A percentile compares a stretch with the other conserved stretches of the same genome.
phyloP scores from a whole-genome alignment of 192 early-diverging fungal genomes.

The Podila horticola region DNA sequence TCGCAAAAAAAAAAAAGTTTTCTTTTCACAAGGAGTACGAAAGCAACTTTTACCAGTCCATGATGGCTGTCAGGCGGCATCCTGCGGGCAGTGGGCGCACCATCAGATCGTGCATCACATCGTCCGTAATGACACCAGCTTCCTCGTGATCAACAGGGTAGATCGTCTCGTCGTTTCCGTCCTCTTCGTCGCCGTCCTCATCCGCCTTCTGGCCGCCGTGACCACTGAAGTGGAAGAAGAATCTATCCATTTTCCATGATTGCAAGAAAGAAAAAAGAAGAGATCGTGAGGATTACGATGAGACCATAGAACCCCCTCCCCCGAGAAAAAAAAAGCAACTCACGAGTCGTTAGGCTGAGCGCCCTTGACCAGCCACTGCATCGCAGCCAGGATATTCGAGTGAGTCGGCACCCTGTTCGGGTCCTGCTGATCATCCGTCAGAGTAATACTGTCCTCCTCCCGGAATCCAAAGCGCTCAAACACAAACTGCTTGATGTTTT shows the following conservation, averaged over 20 bases:
- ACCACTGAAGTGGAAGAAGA: slow-evolving; percentile 86
- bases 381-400: slow-evolving; percentile 77
- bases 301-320: neutral
- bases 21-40: too few species aligned
- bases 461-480: slow-evolving; percentile 70
- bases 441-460: slow-evolving; percentile 76
- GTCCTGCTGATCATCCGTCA: slow-evolving; percentile 80
- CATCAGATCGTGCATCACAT: slow-evolving; percentile 79
- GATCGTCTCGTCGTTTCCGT: slow-evolving; percentile 84
- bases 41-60: slow-evolving; percentile 64
- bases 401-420: slow-evolving; percentile 72
- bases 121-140: slow-evolving; percentile 77
- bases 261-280: neutral
- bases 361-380: slow-evolving; percentile 81
- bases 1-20: too few species aligned
- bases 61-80: slow-evolving; percentile 82
- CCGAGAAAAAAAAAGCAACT: slow-evolving; percentile 1
- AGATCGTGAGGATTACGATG: neutral
- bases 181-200: slow-evolving; percentile 79
- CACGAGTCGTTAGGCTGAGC: slow-evolving; percentile 80
- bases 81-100: slow-evolving; percentile 72
- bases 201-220: slow-evolving; percentile 74
- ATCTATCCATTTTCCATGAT: slow-evolving; percentile 34
- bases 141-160: slow-evolving; percentile 66
- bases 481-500: slow-evolving; percentile 78